Evolutionary conservation across 805 yeast species (phyloP).

Genomic region (Scheffersomyces ergatensis): DNA sequence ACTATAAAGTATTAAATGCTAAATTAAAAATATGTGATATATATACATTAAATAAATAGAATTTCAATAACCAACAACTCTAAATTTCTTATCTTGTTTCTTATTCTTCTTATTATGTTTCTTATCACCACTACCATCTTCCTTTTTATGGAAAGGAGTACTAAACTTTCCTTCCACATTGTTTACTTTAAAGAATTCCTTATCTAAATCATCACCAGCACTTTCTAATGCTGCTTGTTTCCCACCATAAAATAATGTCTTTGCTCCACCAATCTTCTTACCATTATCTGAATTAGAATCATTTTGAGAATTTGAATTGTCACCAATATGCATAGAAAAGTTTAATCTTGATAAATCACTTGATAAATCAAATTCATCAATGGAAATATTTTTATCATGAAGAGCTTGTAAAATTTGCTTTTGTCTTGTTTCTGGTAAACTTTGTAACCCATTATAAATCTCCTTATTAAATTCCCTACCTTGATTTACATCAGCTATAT

Average conservation of each 20-base stretch:
- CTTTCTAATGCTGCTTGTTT: conserved; percentile 75
- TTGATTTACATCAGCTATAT: conserved; percentile 42
- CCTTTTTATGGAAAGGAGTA: conserved; percentile 70
- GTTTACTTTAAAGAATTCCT: conserved; percentile 77
- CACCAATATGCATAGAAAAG: conserved; percentile 71
- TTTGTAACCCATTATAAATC: conserved; percentile 56
- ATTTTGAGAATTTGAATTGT: conserved; percentile 22
- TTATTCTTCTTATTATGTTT: conserved; percentile 78
- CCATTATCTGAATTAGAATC: conserved; percentile 15
- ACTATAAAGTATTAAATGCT: too few relatives aligned
- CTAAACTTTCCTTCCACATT: conserved; percentile 59
- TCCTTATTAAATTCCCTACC: conserved; percentile 64
- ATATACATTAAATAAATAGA: too few relatives aligned
- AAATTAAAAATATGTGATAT: too few relatives aligned
- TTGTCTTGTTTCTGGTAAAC: conserved; percentile 70
- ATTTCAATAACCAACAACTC: conserved; percentile 23
- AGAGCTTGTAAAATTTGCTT: conserved; percentile 70
- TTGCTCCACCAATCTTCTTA: conserved; percentile 34
- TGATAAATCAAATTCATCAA: conserved; percentile 60
- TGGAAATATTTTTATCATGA: conserved; percentile 47
- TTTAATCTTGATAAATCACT: conserved; percentile 69
- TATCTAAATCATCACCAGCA: conserved; percentile 80
- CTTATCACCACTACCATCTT: conserved; percentile 35
- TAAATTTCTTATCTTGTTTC: conserved; percentile 51
- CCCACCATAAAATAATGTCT: conserved; percentile 69